A percentile compares a stretch with the other conserved stretches of the same genome.
Evolutionary conservation across 2,329 filamentous ascomycete genomes (phyloP).

Genomic region (Pleurostoma richardsiae): DNA sequence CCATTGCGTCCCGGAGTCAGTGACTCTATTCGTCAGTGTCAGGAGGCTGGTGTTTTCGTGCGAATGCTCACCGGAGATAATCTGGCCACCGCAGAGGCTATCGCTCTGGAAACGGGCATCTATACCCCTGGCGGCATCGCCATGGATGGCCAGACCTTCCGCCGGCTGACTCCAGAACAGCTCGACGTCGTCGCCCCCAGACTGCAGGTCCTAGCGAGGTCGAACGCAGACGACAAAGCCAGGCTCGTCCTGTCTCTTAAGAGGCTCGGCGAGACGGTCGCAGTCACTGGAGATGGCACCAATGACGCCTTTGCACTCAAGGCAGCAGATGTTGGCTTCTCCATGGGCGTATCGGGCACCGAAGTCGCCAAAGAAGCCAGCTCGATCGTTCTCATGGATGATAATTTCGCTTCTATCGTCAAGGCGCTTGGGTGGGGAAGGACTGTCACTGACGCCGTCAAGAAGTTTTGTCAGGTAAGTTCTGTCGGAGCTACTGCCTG

Average conservation of each 20-base stretch:
- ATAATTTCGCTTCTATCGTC: slow-evolving; percentile 56
- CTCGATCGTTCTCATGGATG: slow-evolving; percentile 57
- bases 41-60: slow-evolving; percentile 58
- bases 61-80: slow-evolving; percentile 69
- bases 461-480: slow-evolving; percentile 53
- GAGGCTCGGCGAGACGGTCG: slow-evolving; percentile 25
- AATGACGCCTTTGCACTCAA: slow-evolving; percentile 58
- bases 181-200: slow-evolving; percentile 46
- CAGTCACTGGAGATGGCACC: slow-evolving; percentile 57
- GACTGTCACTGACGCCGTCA: slow-evolving; percentile 57
- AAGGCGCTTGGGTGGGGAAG: slow-evolving; percentile 60
- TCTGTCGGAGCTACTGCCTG: neutral
- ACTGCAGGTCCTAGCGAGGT: slow-evolving; percentile 47
- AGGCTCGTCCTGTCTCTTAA: slow-evolving; percentile 44
- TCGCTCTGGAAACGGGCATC: slow-evolving; percentile 51
- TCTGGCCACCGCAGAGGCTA: slow-evolving; percentile 58
- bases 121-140: slow-evolving; percentile 38
- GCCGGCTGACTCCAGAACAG: slow-evolving; percentile 37
- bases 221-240: slow-evolving; percentile 46
- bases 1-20: slow-evolving; percentile 58
- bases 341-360: slow-evolving; percentile 57
- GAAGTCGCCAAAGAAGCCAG: slow-evolving; percentile 60
- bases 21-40: slow-evolving; percentile 55
- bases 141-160: slow-evolving; percentile 57
- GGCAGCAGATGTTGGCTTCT: slow-evolving; percentile 58